phyloP scores from a whole-genome alignment of 2,329 filamentous ascomycete species.

The Volutella citrinella region DNA sequence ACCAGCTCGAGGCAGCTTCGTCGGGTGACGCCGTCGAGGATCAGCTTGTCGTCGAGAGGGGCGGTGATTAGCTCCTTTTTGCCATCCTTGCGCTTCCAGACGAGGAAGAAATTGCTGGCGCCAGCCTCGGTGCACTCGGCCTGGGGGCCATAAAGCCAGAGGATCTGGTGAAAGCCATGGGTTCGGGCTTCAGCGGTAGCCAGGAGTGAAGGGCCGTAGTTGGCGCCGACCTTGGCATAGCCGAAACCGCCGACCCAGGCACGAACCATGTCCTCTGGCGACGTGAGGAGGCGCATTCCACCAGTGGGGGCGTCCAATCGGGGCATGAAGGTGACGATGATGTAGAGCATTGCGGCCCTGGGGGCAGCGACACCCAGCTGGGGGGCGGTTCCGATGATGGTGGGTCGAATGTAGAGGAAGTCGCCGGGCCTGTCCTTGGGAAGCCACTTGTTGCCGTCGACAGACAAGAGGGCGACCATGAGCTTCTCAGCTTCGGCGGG shows the following conservation, averaged over 20 bases:
- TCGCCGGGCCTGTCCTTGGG: slow-evolving; percentile 63
- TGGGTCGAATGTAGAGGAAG: slow-evolving; percentile 83
- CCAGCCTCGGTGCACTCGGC: slow-evolving; percentile 85
- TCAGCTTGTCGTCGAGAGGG: slow-evolving; percentile 76
- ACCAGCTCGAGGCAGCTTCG: slow-evolving; percentile 74
- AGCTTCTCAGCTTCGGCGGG: slow-evolving; percentile 71
- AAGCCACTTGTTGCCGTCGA: slow-evolving; percentile 77
- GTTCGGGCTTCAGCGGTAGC: slow-evolving; percentile 72
- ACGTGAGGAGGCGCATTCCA: slow-evolving; percentile 74
- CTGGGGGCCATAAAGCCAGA: slow-evolving; percentile 86
- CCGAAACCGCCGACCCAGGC: slow-evolving; percentile 94
- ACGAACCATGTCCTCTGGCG: slow-evolving; percentile 76
- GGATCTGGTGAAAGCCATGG: slow-evolving; percentile 79
- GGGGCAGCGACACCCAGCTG: slow-evolving; percentile 80
- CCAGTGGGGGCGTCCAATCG: slow-evolving; percentile 48
- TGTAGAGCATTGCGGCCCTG: slow-evolving; percentile 81
- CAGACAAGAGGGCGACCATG: slow-evolving; percentile 66
- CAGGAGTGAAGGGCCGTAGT: slow-evolving; percentile 82
- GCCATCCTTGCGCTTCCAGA: slow-evolving; percentile 59
- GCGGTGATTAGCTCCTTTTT: slow-evolving; percentile 74
- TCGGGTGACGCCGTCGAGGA: slow-evolving; percentile 86
- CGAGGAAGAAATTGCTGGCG: slow-evolving; percentile 86
- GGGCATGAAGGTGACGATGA: slow-evolving; percentile 67
- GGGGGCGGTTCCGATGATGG: slow-evolving; percentile 78
- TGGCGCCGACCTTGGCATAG: slow-evolving; percentile 88